Evolutionary conservation across 2,329 filamentous ascomycete species (phyloP), one percentile per base, ranked within the genome.

Genomic region (Penicillium expansum): DNA sequence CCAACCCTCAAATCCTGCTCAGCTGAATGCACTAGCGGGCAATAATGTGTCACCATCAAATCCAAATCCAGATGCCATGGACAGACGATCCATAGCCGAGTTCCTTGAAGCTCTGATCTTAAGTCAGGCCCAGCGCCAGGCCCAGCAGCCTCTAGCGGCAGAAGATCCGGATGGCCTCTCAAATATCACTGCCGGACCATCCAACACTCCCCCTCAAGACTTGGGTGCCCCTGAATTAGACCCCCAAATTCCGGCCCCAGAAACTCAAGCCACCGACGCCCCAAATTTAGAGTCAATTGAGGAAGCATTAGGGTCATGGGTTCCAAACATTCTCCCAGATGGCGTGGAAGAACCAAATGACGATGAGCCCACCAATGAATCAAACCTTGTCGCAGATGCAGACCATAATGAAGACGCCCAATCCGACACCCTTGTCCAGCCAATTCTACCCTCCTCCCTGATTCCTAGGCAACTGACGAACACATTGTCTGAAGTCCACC

Each of bases 91-190:
- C 14, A 67, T 74, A 11, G 67, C 71, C 5, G 71, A 75, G 20
- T 62, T 76, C 9, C 62, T 76, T n/a, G 73, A 76, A 47, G 63
- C 66, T 10, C 51, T 76, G 16, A 62, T 75, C 24, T 60, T 70
- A 22, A 71, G 66, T 29, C 67, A 70, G 41, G 69, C 63, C 7
- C 65, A 66, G n/a, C 51, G 55, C 10, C 56, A 62, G 32, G 58
- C 48, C 53, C 53, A 60, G 18, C 67, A 57, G 39, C 59, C 37
- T 49, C 57, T 9, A 48, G 54, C 30, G 11, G 27, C 56, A 18
- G 52, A 51, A 35, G 64, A 69, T 27, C 67, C 55, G 22, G 69
- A 71, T 52, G 62, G 41, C 3, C 49, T 67, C 22, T 67, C 69
- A 9, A 67, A 56, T 29, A 43, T 65, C 47, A 66, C 63, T 4